Evolutionary conservation across 768 basidiomycete genomes (phyloP).

Genomic region (Suillus luteus): DNA sequence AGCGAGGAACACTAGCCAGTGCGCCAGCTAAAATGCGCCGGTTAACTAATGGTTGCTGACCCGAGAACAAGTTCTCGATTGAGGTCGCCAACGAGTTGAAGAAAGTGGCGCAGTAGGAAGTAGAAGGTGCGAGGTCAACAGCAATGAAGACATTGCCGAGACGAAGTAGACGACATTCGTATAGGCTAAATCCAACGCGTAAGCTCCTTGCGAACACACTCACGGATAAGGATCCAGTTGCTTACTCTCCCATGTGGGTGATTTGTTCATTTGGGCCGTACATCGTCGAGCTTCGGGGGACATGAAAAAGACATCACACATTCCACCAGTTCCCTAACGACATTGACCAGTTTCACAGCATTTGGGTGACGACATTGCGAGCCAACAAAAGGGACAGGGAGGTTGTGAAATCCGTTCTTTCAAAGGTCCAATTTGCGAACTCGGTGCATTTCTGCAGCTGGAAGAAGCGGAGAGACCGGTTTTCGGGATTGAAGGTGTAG

Average conservation of each 20-base stretch:
- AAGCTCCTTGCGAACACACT: slow-evolving; percentile 37
- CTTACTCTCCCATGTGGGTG: slow-evolving; percentile 47
- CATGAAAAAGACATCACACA: slow-evolving; percentile 42
- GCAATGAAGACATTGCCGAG: slow-evolving; percentile 46
- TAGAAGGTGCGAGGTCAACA: slow-evolving; percentile 25
- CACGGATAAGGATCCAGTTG: slow-evolving; percentile 47
- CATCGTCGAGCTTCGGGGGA: slow-evolving; percentile 7
- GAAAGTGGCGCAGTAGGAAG: slow-evolving; percentile 40
- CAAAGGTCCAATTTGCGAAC: slow-evolving; percentile 33
- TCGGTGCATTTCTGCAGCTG: slow-evolving; percentile 37
- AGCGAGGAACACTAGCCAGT: slow-evolving; percentile 48
- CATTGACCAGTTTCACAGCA: slow-evolving; percentile 33
- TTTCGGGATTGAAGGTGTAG: slow-evolving; percentile 10
- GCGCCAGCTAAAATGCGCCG: slow-evolving; percentile 45
- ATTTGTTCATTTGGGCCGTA: background rate
- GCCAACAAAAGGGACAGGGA: slow-evolving; percentile 38
- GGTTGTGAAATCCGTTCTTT: slow-evolving; percentile 35
- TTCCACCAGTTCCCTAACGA: slow-evolving; percentile 36
- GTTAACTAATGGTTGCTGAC: slow-evolving; percentile 46
- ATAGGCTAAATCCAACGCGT: slow-evolving; percentile 47
- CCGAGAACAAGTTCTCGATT: slow-evolving; percentile 48
- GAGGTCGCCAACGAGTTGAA: slow-evolving; percentile 33
- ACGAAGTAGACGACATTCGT: slow-evolving; percentile 41
- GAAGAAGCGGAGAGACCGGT: slow-evolving; percentile 38
- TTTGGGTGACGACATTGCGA: slow-evolving; percentile 34